Evolutionary conservation across 2,329 filamentous ascomycete species (phyloP), one percentile per base, ranked within the genome.

Genomic region (Coniochaeta sp.): DNA sequence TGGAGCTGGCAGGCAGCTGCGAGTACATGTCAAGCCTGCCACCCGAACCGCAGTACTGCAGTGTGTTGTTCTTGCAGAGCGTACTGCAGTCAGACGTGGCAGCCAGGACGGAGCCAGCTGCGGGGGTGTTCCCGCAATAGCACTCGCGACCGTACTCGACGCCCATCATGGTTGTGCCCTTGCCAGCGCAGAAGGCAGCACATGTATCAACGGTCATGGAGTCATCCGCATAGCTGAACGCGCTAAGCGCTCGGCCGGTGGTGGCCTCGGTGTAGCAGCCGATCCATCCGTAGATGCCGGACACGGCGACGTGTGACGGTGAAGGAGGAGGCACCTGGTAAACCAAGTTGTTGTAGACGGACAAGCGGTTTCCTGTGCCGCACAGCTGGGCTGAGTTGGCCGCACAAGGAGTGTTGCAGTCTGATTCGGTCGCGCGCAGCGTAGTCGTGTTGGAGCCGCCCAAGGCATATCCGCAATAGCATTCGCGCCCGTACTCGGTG

Each of bases 1-100:
- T 38, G 9, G 54, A 34, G n/a, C 26, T 43, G 2, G 57, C 26
- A 57, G 61, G 58, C 64, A 9, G 62, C 47, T 31, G 9, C 28
- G 3, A 24, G 62, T 76, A 77, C 0, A 76, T 62, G 22, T 72
- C 69, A 1, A 76, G 64, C 5, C 71, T 66, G 28, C 68, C 64
- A 0, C 69, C 67, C 0, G 71, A 74, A 38, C 75, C 75, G 6
- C 75, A 77, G 54, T 68, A 74, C 44, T 75, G 65, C 0, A 63
- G 60, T 24, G 57, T 43, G 55, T 66, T 66, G 36, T 62, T 63
- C 54, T 60, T 59, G 63, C 67, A 68, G 7, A 65, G 52, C 63
- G 65, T 67, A 33, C 61, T 64, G 63, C 67, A 68, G 22, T 64
- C 59, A 8, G 57, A 31, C 3, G 63, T 38, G 12, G 61, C 59